Conservation (phyloP, 306 rosid species). For the Acmispon strigosus region DNA sequence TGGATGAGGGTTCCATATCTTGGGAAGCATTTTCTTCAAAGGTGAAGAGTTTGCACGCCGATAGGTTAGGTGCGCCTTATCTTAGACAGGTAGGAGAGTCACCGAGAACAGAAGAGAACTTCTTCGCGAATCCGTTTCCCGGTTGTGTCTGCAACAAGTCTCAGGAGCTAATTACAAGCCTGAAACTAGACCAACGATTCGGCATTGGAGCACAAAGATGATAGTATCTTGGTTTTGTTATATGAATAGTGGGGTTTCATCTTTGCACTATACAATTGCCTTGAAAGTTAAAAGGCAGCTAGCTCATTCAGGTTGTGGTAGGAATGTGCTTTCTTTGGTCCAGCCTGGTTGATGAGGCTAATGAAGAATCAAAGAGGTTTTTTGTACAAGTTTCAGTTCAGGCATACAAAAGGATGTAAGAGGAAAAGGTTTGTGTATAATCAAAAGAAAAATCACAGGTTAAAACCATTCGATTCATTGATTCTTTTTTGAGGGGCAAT, state of each 20-base stretch:
- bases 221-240: not conserved
- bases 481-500: conserved; percentile 33
- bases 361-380: conserved; percentile 25
- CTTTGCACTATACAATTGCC: conserved; percentile 24
- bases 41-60: conserved; percentile 55
- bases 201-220: conserved; percentile 39
- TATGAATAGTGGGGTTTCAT: conserved; percentile 2
- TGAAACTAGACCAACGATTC: conserved; percentile 28
- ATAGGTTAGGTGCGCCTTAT: conserved; percentile 78
- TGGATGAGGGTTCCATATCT: conserved; percentile 44
- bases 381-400: conserved; percentile 27
- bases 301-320: conserved; percentile 27
- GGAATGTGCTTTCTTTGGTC: conserved; percentile 25
- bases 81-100: conserved; percentile 62
- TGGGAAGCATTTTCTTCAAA: conserved; percentile 62
- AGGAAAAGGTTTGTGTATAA: conserved; percentile 32
- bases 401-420: conserved; percentile 26
- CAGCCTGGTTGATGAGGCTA: conserved; percentile 28
- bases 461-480: conserved; percentile 40
- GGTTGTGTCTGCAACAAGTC: conserved; percentile 81
- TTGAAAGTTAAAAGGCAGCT: conserved; percentile 14
- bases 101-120: conserved; percentile 86
- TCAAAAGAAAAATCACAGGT: conserved; percentile 30
- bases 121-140: conserved; percentile 88
- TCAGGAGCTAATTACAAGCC: conserved; percentile 26